Base-by-base conservation (phyloP, 257 asterid genomes). In the Solanum rostratum region DNA sequence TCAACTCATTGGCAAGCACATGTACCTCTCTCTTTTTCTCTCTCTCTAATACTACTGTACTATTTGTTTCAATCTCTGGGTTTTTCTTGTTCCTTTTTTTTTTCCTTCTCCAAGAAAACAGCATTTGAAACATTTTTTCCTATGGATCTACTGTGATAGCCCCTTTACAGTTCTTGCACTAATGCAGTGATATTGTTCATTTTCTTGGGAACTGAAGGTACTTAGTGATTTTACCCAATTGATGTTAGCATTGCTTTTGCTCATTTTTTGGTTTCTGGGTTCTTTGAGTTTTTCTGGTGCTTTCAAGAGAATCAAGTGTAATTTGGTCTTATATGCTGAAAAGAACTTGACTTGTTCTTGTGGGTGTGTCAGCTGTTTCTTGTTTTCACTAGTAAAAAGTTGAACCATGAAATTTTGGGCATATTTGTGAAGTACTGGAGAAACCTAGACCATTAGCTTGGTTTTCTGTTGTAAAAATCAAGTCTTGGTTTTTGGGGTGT, bases 101-200 rank as follows among this genome's bases (percentile, higher is more conserved):
- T 30, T 19, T 19, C 43, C 22, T 41, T 82, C 29, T 52, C 82
- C 63, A 41, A 84, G 4, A 24, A 79, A 68, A 80, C 2, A 82
- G 10, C 24, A 45, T 74, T 74, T 74, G 7, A 46, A 46, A 46
- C 83, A 73, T n/a, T 15, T n/a, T 15, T 83, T 53, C 84, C 88
- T 73, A 84, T 86, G 88, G 91, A 90, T 93, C 93, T 90, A 86
- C 74, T 57, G 79, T 29, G 85, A 18, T 27, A 39, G 20, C 46
- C 50, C 78, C 22, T 10, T 37, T 37, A 68, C 78, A 73, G n/a
- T 73, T 73, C 53, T 73, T 73, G 80, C 54, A 39, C 54, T 41
- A 69, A 69, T 63, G 85, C 41, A 13, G 10, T 24, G 19, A 22
- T 41, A 63, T 65, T 52, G 29, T 83, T 68, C 50, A 83, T 69